Conservation (phyloP, 1,139 yeast genomes). For the Magnusiomyces ingens region DNA sequence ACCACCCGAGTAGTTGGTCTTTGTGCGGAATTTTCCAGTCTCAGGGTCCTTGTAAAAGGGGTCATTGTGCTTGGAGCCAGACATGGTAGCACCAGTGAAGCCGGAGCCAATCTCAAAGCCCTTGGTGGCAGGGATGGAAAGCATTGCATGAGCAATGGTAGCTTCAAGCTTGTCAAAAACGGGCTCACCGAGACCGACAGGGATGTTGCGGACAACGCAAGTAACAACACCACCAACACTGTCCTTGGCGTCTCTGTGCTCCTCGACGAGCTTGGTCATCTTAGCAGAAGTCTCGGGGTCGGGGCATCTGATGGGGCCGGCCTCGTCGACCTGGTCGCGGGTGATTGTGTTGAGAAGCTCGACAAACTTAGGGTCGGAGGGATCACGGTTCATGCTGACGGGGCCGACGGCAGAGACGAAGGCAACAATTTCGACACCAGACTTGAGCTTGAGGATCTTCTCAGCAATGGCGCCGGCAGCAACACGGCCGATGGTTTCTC, state of each 20-base stretch:
- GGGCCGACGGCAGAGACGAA: conserved; percentile 89
- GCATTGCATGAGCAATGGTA: conserved; percentile 91
- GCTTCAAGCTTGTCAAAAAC: conserved; percentile 97
- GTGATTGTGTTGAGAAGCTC: conserved; percentile 66
- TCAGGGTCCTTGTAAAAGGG: conserved; percentile 37
- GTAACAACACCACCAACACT: conserved; percentile 98
- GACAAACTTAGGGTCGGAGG: conserved; percentile 58
- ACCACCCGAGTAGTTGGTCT: conserved; percentile 92
- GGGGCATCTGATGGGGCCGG: conserved; percentile 94
- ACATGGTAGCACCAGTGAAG: conserved; percentile 78
- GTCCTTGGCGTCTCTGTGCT: conserved; percentile 79
- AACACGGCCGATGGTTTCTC: conserved; percentile 97
- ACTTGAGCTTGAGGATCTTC: conserved; percentile 68
- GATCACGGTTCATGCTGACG: conserved; percentile 66
- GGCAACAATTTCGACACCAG: conserved; percentile 89
- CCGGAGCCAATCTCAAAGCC: conserved; percentile 98
- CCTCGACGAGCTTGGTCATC: conserved; percentile 84
- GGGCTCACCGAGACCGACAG: conserved; percentile 94
- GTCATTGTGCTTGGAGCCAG: conserved; percentile 94
- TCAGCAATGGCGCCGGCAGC: conserved; percentile 99
- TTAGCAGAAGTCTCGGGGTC: conserved; percentile 60
- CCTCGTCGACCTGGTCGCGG: conserved; percentile 78
- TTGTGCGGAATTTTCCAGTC: conserved; percentile 60
- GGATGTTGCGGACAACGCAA: conserved; percentile 90
- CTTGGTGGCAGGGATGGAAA: conserved; percentile 94